These are phyloP conservation scores for Penicillium steckii DNA, from an alignment of 495 filamentous ascomycete genomes.

Conservation along the genomic window DNA sequence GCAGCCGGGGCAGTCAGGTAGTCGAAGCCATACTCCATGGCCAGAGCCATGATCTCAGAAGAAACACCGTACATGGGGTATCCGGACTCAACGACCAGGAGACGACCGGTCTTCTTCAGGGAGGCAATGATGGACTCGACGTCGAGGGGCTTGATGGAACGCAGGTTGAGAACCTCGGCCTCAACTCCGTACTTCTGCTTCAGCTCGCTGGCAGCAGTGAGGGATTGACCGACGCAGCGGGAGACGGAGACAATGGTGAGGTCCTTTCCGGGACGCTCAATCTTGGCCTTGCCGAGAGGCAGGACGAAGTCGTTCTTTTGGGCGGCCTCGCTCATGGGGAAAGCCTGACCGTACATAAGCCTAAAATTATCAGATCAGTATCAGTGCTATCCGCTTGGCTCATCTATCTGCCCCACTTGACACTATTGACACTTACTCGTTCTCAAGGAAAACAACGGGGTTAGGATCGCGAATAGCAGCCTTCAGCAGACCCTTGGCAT, in stretches of 20 bases:
- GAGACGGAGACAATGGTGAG: conserved; percentile 93
- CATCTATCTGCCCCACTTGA: too few relatives aligned
- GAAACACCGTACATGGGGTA: conserved; percentile 93
- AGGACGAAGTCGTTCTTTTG: conserved; percentile 95
- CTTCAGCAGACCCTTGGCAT: conserved; percentile 97
- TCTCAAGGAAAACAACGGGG: conserved; percentile 92
- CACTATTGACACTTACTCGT: conserved; percentile 88
- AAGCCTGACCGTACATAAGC: conserved; percentile 87
- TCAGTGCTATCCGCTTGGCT: not conserved
- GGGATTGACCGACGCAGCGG: conserved; percentile 89
- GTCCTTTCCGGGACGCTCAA: conserved; percentile 94
- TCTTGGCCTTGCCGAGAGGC: conserved; percentile 97
- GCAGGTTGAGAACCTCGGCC: conserved; percentile 95
- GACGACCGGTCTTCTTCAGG: conserved; percentile 94
- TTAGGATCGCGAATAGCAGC: conserved; percentile 98
- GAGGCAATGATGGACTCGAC: conserved; percentile 93
- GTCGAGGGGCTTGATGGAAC: conserved; percentile 94
- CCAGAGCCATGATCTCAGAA: conserved; percentile 86
- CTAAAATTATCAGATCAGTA: conserved; percentile 34
- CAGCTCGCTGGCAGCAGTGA: conserved; percentile 81
- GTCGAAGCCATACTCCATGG: conserved; percentile 98
- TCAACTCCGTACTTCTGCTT: conserved; percentile 97
- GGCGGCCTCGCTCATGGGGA: conserved; percentile 94
- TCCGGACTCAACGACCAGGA: conserved; percentile 91
- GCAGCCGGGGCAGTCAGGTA: conserved; percentile 92